Conservation (phyloP, 169 alveolate species). For the Plasmodium knowlesi region DNA sequence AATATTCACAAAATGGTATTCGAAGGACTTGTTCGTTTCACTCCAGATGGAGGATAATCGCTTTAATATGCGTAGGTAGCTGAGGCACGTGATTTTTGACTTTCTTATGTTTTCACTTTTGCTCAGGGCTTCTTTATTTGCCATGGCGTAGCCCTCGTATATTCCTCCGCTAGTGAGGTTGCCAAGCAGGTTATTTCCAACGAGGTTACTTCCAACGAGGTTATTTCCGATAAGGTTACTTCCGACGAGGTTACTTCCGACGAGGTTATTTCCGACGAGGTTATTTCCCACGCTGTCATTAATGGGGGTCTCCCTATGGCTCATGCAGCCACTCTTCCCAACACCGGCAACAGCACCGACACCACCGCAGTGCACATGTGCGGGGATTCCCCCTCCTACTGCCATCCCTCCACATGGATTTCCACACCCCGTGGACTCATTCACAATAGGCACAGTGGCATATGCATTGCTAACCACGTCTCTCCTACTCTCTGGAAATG, state of each 20-base stretch:
- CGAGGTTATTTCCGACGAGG: neutral
- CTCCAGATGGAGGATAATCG: slow-evolving; percentile 40
- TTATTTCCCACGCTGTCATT: neutral
- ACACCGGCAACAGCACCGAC: neutral
- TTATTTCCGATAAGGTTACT: neutral
- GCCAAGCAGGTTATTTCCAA: neutral
- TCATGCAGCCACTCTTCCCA: neutral
- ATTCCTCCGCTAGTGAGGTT: neutral
- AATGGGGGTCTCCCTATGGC: neutral
- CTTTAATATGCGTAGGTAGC: slow-evolving; percentile 55
- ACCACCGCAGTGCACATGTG: neutral
- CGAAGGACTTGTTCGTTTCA: slow-evolving; percentile 45
- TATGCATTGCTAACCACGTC: neutral
- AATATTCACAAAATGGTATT: slow-evolving; percentile 49
- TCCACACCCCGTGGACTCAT: neutral
- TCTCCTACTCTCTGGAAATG: neutral
- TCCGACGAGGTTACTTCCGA: neutral
- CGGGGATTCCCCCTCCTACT: neutral
- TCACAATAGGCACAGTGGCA: neutral
- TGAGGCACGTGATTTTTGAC: slow-evolving; percentile 22
- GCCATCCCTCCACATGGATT: neutral
- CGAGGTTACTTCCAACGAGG: neutral
- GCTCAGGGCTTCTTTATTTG: neutral
- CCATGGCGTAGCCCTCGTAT: neutral
- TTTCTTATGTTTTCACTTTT: slow-evolving; percentile 25